Evolutionary conservation across 371 early-diverging fungal genomes (phyloP).

Genomic region (Syncephalastrum monosporum): DNA sequence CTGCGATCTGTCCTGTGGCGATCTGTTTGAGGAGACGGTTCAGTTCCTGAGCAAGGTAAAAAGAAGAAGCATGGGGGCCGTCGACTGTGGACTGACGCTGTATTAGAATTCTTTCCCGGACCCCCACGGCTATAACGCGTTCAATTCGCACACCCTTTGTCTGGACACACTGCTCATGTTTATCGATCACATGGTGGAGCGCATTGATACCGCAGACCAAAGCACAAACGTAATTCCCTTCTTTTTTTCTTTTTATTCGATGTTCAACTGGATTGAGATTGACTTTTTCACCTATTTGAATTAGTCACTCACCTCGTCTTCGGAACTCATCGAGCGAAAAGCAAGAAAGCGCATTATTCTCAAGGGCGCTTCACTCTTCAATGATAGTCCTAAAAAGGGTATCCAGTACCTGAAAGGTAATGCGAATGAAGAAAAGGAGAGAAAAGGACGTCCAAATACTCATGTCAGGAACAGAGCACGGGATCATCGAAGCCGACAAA

Average conservation of each 20-base stretch:
- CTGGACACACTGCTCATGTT: constrained; percentile 81
- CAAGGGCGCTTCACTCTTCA: constrained; percentile 81
- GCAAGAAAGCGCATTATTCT: constrained; percentile 71
- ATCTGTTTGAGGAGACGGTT: constrained; percentile 86
- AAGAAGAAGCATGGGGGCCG: not conserved
- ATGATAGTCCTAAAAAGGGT: constrained; percentile 83
- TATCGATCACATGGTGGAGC: constrained; percentile 76
- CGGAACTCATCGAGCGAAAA: constrained; percentile 37
- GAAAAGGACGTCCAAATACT: not conserved
- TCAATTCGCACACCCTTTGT: constrained; percentile 66
- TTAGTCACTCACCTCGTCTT: constrained; percentile 30
- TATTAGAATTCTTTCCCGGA: constrained; percentile 72
- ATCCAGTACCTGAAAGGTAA: constrained; percentile 66
- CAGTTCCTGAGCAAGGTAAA: constrained; percentile 66
- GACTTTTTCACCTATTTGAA: not conserved
- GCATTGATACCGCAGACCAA: constrained; percentile 40
- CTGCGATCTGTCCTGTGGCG: constrained; percentile 76
- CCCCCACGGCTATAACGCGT: constrained; percentile 61
- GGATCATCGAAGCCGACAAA: constrained; percentile 43
- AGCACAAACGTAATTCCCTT: too few relatives aligned
- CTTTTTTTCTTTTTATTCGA: too few relatives aligned
- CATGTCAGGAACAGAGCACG: constrained; percentile 32
- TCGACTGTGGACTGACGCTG: not conserved
- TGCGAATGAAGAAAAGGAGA: not conserved
- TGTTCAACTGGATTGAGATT: not conserved